A percentile compares a stretch with the other conserved stretches of the same genome.
Evolutionary conservation across 2,329 filamentous ascomycete species (phyloP).

Genomic region (Alternaria sp.): DNA sequence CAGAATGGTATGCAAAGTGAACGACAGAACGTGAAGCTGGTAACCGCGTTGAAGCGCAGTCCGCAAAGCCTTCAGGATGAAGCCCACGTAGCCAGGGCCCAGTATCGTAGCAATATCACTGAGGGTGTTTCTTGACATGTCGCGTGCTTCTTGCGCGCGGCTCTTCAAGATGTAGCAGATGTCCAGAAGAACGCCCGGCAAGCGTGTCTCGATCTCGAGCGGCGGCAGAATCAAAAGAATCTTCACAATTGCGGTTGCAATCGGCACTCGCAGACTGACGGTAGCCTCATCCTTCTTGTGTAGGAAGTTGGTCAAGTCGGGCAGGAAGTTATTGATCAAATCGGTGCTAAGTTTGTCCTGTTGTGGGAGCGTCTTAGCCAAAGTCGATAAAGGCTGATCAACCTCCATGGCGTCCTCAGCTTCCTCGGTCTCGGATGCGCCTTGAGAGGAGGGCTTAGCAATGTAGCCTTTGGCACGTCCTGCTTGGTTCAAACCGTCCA

Average conservation of each 20-base stretch:
- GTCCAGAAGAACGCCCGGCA: constrained; percentile 87
- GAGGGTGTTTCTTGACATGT: constrained; percentile 88
- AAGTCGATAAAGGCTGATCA: constrained; percentile 37
- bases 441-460: constrained; percentile 39
- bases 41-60: constrained; percentile 84
- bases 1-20: constrained; percentile 90
- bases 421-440: constrained; percentile 33
- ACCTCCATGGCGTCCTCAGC: constrained; percentile 32
- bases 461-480: constrained; percentile 46
- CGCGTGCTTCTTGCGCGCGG: constrained; percentile 84
- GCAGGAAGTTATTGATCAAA: constrained; percentile 75
- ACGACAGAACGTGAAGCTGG: constrained; percentile 93
- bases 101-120: constrained; percentile 81
- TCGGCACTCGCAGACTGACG: constrained; percentile 89
- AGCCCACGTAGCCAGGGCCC: constrained; percentile 83
- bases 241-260: constrained; percentile 88
- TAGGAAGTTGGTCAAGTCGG: constrained; percentile 80
- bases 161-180: constrained; percentile 92
- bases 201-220: constrained; percentile 72
- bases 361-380: constrained; percentile 71
- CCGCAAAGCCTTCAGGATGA: constrained; percentile 89
- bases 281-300: constrained; percentile 95
- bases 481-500: constrained; percentile 73
- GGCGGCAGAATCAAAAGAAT: constrained; percentile 80
- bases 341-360: constrained; percentile 73